These are phyloP conservation scores for Arabis alpina DNA, from an alignment of 345 rosid genomes.

Conservation along the genomic window DNA sequence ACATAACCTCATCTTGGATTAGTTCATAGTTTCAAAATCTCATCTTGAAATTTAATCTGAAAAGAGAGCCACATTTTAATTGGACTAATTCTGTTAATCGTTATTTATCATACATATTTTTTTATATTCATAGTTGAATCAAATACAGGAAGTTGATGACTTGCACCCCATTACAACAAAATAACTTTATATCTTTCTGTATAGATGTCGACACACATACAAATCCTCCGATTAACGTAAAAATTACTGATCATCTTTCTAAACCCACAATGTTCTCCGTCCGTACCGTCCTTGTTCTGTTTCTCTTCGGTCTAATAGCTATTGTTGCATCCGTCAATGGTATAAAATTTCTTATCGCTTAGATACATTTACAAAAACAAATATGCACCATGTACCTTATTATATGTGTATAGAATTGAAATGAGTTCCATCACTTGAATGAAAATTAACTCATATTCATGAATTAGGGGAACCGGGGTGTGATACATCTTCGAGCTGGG, in stretches of 20 bases:
- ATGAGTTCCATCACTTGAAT: background rate
- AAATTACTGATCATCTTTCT: background rate
- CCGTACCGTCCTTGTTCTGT: background rate
- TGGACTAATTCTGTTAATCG: background rate
- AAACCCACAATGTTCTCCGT: background rate
- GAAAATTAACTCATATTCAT: background rate
- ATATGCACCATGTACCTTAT: background rate
- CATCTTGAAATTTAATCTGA: background rate
- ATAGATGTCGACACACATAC: background rate
- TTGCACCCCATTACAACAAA: slow-evolving; percentile 11
- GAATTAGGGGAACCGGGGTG: slow-evolving; percentile 4
- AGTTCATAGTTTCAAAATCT: background rate
- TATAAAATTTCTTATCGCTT: slow-evolving; percentile 3
- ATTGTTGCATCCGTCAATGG: slow-evolving; percentile 3
- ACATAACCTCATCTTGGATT: no score
- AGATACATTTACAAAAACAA: background rate
- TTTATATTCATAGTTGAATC: background rate
- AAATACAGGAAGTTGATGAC: slow-evolving; percentile 21
- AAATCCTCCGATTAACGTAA: background rate
- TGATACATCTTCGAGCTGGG: background rate
- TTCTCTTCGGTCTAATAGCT: background rate
- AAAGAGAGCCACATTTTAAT: background rate
- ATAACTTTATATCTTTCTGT: background rate
- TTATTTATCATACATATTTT: background rate
- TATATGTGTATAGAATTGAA: background rate